phyloP scores from a whole-genome alignment of 495 filamentous ascomycete genomes.

The Astrocystis sublimbata region DNA sequence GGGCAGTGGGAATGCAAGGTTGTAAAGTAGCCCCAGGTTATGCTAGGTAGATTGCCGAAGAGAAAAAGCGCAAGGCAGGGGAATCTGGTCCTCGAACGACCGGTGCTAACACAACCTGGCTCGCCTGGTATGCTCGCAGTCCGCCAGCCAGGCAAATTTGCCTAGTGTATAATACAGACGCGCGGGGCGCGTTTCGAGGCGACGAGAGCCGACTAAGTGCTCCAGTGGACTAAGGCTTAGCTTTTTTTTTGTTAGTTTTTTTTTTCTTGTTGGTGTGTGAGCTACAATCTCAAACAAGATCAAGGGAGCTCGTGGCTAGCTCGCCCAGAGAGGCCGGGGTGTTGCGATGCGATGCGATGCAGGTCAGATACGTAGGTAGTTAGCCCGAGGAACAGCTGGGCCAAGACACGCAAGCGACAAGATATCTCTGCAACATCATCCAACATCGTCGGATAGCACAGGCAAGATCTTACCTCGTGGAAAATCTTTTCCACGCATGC shows the following conservation, averaged over 20 bases:
- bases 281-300: neutral
- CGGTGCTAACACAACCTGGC: too few species aligned
- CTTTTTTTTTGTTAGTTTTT: too few species aligned
- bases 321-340: constrained; percentile 7
- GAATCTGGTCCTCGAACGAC: constrained; percentile 28
- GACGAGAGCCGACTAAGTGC: constrained; percentile 16
- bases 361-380: constrained; percentile 1
- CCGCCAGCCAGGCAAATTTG: constrained; percentile 22
- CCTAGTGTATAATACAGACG: constrained; percentile 15
- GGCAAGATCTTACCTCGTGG: neutral
- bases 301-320: neutral
- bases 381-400: neutral
- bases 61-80: constrained; percentile 25
- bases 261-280: constrained; percentile 10
- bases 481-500: constrained; percentile 1
- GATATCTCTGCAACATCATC: neutral
- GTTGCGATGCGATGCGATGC: too few species aligned
- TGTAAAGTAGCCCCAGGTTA: constrained; percentile 32
- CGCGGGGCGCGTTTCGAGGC: neutral
- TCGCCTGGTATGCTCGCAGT: too few species aligned
- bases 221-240: constrained; percentile 8
- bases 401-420: constrained; percentile 12
- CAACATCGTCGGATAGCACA: neutral
- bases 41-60: constrained; percentile 38
- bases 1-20: constrained; percentile 39